These are phyloP conservation scores for Naematelia aurantialba DNA, from an alignment of 768 basidiomycete genomes.

Conservation along the genomic window DNA sequence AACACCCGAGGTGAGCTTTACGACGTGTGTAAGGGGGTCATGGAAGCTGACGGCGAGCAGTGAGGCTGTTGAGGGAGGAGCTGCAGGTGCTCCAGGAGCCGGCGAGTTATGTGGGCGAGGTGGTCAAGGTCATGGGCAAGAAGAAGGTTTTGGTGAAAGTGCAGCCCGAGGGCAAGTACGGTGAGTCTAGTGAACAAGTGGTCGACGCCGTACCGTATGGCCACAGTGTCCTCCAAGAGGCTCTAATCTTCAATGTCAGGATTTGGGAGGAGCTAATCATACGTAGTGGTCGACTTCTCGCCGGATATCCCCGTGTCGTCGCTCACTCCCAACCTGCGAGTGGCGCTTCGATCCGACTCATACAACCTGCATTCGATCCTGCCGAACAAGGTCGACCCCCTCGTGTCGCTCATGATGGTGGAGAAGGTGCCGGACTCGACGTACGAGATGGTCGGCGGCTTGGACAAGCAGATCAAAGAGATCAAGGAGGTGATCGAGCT, in stretches of 20 bases:
- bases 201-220: neutral
- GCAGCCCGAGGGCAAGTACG: conserved; percentile 98
- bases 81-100: conserved; percentile 89
- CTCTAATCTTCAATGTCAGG: neutral
- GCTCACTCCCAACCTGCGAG: conserved; percentile 80
- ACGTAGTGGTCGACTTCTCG: conserved; percentile 86
- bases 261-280: neutral
- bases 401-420: conserved; percentile 99
- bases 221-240: neutral
- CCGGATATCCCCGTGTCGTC: conserved; percentile 73
- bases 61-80: conserved; percentile 84
- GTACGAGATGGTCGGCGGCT: conserved; percentile 98
- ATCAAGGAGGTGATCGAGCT: conserved; percentile 99
- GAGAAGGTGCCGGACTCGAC: conserved; percentile 99
- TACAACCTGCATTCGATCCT: conserved; percentile 96
- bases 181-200: conserved; percentile 57
- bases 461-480: conserved; percentile 97
- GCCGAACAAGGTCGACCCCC: conserved; percentile 95
- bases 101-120: conserved; percentile 94
- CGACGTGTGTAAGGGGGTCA: neutral
- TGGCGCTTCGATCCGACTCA: conserved; percentile 91
- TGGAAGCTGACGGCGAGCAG: conserved; percentile 52
- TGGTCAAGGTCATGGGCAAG: conserved; percentile 99
- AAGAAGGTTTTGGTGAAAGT: conserved; percentile 97
- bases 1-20: conserved; percentile 76